phyloP scores from a whole-genome alignment of 495 filamentous ascomycete species.

The Jackrogersella minutella region DNA sequence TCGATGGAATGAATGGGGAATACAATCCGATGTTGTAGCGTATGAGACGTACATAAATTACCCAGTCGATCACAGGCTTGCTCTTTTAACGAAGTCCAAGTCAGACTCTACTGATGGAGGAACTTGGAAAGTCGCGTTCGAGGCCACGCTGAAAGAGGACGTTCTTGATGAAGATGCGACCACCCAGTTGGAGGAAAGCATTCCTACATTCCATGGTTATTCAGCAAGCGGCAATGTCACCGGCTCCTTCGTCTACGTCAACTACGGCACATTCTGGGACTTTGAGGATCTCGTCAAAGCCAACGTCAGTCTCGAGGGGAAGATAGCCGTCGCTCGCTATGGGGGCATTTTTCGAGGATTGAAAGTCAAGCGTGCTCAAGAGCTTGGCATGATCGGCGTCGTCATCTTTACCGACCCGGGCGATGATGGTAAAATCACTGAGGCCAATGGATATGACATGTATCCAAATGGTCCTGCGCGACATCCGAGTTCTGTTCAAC shows the following conservation, averaged over 20 bases:
- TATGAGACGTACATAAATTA: slow-evolving; percentile 96
- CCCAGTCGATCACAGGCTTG: slow-evolving; percentile 79
- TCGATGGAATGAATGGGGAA: slow-evolving; percentile 83
- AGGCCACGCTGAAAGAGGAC: slow-evolving; percentile 86
- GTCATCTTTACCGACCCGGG: slow-evolving; percentile 90
- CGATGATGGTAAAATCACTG: slow-evolving; percentile 82
- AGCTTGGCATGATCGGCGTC: slow-evolving; percentile 88
- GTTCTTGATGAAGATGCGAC: slow-evolving; percentile 86
- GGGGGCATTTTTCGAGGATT: slow-evolving; percentile 87
- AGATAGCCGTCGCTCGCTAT: slow-evolving; percentile 88
- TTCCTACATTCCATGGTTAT: slow-evolving; percentile 96
- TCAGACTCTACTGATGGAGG: slow-evolving; percentile 29
- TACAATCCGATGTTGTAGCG: slow-evolving; percentile 73
- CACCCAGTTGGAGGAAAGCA: slow-evolving; percentile 70
- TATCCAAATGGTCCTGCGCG: slow-evolving; percentile 91
- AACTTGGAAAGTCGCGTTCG: slow-evolving; percentile 72
- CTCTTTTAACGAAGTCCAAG: slow-evolving; percentile 68
- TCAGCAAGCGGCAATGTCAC: slow-evolving; percentile 92
- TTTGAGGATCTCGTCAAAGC: slow-evolving; percentile 83
- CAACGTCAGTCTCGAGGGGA: slow-evolving; percentile 78
- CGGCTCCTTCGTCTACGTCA: slow-evolving; percentile 78
- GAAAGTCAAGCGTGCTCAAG: slow-evolving; percentile 92
- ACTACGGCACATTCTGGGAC: slow-evolving; percentile 86
- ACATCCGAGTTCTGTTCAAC: slow-evolving; percentile 87
- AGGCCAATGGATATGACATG: slow-evolving; percentile 77